Evolutionary conservation across 495 filamentous ascomycete genomes (phyloP).

Genomic region (Neurospora sp.): DNA sequence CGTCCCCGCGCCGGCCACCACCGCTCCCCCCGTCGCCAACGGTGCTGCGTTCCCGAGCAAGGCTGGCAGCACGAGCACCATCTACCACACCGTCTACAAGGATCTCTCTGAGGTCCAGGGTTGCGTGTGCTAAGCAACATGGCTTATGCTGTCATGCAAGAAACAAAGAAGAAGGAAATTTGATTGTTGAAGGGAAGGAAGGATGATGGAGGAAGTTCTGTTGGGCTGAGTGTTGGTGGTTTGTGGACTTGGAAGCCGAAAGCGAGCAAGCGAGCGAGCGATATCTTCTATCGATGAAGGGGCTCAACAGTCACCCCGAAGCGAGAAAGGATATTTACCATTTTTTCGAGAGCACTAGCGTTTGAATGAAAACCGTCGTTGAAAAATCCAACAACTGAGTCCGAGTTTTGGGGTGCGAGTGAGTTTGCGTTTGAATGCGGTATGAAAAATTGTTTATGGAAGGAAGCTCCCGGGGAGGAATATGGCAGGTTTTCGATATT

Average conservation of each 20-base stretch:
- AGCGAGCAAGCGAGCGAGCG: background rate
- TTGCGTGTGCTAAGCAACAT: background rate
- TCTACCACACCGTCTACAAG: conserved; percentile 19
- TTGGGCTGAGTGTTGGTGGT: background rate
- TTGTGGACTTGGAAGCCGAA: background rate
- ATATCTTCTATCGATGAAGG: background rate
- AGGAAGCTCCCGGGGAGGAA: too few species aligned
- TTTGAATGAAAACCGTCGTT: background rate
- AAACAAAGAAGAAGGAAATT: background rate
- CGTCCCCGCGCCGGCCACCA: conserved; percentile 5
- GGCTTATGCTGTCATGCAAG: background rate
- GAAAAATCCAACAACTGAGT: background rate
- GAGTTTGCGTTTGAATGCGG: background rate
- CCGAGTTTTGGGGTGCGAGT: background rate
- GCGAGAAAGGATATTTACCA: background rate
- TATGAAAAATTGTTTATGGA: background rate
- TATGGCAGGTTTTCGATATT: too few species aligned
- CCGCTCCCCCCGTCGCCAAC: conserved; percentile 1
- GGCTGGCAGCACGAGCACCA: conserved; percentile 12
- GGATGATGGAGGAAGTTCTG: background rate
- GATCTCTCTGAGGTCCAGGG: conserved; percentile 16
- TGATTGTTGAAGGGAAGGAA: background rate
- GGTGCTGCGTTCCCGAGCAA: background rate
- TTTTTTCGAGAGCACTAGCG: background rate
- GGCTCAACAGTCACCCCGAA: background rate